phyloP scores from a whole-genome alignment of 1,284 basidiomycete genomes.

The Rhodotorula sp. region DNA sequence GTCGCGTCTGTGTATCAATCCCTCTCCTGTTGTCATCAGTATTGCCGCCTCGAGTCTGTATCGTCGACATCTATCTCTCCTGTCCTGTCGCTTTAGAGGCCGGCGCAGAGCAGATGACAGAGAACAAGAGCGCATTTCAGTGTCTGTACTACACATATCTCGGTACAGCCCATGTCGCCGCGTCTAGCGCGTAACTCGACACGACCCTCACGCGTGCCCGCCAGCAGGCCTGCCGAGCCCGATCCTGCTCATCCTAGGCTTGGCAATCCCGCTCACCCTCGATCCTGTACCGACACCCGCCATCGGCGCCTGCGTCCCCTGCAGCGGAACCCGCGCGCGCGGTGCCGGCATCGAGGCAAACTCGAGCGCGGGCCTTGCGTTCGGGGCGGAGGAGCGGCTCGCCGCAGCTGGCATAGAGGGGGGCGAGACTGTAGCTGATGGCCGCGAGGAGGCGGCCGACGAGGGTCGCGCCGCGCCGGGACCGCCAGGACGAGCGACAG shows the following conservation, averaged over 20 bases:
- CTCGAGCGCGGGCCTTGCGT: neutral
- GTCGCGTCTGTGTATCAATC: too few relatives aligned
- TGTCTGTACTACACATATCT: too few relatives aligned
- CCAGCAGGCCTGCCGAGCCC: neutral
- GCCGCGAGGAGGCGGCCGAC: neutral
- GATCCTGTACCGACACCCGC: neutral
- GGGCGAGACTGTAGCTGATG: neutral
- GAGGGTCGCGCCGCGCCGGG: too few relatives aligned
- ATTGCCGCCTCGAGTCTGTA: too few relatives aligned
- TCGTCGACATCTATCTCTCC: too few relatives aligned
- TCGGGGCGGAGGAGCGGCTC: neutral
- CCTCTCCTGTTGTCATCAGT: too few relatives aligned
- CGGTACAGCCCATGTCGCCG: too few relatives aligned
- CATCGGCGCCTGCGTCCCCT: neutral
- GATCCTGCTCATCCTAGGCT: slow-evolving; percentile 6
- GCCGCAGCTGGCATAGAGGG: neutral
- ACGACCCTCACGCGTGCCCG: too few relatives aligned
- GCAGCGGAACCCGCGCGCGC: neutral
- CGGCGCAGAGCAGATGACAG: too few relatives aligned
- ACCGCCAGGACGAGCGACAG: neutral
- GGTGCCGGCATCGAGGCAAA: neutral
- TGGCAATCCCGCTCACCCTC: neutral
- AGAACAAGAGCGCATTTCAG: too few relatives aligned
- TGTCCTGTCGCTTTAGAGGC: too few relatives aligned
- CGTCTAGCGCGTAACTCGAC: too few relatives aligned